Conservation (phyloP, 306 rosid genomes). For the Begonia fuchsioides region DNA sequence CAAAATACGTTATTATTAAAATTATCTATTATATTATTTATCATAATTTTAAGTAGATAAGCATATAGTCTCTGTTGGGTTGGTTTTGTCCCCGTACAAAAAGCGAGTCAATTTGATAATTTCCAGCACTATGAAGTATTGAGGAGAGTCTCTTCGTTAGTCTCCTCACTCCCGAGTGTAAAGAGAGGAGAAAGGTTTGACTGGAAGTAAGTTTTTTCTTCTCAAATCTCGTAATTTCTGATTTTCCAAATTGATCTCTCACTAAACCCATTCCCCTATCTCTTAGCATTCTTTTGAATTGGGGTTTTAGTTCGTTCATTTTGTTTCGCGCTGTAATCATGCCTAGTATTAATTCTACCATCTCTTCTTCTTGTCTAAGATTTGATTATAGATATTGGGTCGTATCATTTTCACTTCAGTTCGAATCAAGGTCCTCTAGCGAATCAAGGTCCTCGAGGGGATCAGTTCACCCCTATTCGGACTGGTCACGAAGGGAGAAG, state of each 20-base stretch:
- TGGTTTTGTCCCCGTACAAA: too few species aligned
- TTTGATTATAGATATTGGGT: background rate
- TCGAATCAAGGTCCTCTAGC: slow-evolving; percentile 34
- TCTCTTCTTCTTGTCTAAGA: background rate
- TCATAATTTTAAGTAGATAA: too few species aligned
- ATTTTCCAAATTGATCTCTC: background rate
- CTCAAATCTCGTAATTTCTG: slow-evolving; percentile 4
- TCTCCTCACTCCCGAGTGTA: background rate
- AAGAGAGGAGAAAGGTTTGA: slow-evolving; percentile 6
- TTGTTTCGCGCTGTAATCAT: slow-evolving; percentile 14
- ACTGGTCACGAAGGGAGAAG: slow-evolving; percentile 38
- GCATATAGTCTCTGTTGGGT: too few species aligned
- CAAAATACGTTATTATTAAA: too few species aligned
- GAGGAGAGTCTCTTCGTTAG: background rate
- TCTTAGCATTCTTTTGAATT: background rate
- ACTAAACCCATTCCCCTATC: background rate
- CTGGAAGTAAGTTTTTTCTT: slow-evolving; percentile 8
- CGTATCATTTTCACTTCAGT: slow-evolving; percentile 22
- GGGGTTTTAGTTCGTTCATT: background rate
- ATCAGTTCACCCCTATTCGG: slow-evolving; percentile 35
- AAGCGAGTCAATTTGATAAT: too few species aligned
- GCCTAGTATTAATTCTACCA: background rate
- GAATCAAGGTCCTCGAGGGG: slow-evolving; percentile 60
- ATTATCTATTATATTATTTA: too few species aligned
- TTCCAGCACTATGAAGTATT: background rate